These are phyloP conservation scores for Strobilomyces confusus DNA, from an alignment of 768 basidiomycete species.

Conservation along the genomic window DNA sequence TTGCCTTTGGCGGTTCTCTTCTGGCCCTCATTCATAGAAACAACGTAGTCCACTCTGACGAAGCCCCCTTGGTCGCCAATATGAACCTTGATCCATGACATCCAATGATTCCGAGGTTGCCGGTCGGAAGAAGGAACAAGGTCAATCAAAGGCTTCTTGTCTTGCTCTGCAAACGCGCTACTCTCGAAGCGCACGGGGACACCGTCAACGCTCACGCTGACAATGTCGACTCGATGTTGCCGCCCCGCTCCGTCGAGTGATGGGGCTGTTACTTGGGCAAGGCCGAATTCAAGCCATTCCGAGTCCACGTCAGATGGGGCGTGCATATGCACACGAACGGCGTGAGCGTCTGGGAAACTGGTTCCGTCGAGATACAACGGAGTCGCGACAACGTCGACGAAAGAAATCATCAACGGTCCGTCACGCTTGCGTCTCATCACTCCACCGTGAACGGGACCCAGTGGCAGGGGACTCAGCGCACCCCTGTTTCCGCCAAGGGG, in stretches of 20 bases:
- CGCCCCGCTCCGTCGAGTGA: conserved; percentile 14
- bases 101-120: conserved; percentile 55
- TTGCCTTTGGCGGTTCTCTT: conserved; percentile 35
- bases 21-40: conserved; percentile 30
- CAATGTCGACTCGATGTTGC: conserved; percentile 44
- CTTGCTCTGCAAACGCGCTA: conserved; percentile 37
- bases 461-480: conserved; percentile 10
- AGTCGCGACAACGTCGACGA: conserved; percentile 50
- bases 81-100: conserved; percentile 61
- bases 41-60: conserved; percentile 65
- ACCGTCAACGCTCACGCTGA: conserved; percentile 60
- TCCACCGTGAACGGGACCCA: conserved; percentile 24
- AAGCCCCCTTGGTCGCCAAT: conserved; percentile 47
- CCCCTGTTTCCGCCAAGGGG: conserved; percentile 18
- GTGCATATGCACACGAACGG: conserved; percentile 53
- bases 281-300: conserved; percentile 77
- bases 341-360: conserved; percentile 46
- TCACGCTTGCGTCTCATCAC: conserved; percentile 42
- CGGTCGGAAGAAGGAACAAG: conserved; percentile 47
- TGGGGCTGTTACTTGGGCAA: conserved; percentile 42
- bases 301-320: conserved; percentile 55
- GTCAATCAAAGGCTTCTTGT: conserved; percentile 31
- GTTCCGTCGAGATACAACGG: conserved; percentile 35
- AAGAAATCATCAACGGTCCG: conserved; percentile 60
- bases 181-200: conserved; percentile 60